phyloP scores from a whole-genome alignment of 148 eudicot genomes.

The Euryodendron excelsum region DNA sequence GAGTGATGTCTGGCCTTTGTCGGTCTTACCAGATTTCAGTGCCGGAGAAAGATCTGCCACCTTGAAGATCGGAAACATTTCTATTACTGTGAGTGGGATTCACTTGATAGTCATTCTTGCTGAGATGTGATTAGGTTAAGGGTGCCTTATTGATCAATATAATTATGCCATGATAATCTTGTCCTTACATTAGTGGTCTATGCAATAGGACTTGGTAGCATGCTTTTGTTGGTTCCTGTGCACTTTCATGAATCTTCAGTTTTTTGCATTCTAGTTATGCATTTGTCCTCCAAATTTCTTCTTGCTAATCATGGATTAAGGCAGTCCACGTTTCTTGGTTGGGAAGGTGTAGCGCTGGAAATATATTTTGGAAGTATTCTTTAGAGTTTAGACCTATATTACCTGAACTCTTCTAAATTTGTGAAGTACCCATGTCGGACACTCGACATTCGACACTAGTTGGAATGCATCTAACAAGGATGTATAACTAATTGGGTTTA shows the following conservation, averaged over 20 bases:
- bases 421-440: too few relatives aligned
- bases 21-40: constrained; percentile 48
- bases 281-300: not conserved
- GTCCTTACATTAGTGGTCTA: constrained; percentile 1
- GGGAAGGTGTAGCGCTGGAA: not conserved
- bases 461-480: too few relatives aligned
- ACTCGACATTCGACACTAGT: too few relatives aligned
- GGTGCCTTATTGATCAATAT: not conserved
- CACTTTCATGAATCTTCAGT: not conserved
- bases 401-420: too few relatives aligned
- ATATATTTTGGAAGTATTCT: not conserved
- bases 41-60: constrained; percentile 30
- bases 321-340: not conserved
- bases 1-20: constrained; percentile 64
- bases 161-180: not conserved
- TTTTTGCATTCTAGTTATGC: not conserved
- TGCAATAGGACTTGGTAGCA: not conserved
- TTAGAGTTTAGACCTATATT: too few relatives aligned
- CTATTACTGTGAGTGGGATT: constrained; percentile 49
- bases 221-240: not conserved
- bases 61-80: constrained; percentile 32
- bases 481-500: too few relatives aligned
- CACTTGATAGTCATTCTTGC: not conserved
- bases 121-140: not conserved
- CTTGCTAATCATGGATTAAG: not conserved